phyloP scores from a whole-genome alignment of 2,329 filamentous ascomycete species.

The Fusarium luffae region DNA sequence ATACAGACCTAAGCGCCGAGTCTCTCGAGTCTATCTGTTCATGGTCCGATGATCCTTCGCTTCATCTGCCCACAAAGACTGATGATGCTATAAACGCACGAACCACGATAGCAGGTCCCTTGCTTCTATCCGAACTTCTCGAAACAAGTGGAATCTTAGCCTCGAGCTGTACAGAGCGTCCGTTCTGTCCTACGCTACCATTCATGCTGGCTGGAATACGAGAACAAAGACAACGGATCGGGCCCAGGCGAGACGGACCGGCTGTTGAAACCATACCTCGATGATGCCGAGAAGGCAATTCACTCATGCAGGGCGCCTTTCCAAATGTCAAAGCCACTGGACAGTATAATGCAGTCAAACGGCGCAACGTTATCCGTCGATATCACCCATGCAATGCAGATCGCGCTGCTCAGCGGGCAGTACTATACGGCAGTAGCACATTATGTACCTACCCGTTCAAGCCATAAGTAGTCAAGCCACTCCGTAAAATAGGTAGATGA shows the following conservation, averaged over 20 bases:
- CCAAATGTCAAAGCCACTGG: constrained; percentile 3
- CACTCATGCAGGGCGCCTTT: constrained; percentile 7
- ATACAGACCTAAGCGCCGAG: neutral
- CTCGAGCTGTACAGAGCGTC: neutral
- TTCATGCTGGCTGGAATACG: constrained; percentile 3
- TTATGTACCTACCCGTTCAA: constrained; percentile 8
- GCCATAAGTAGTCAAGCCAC: constrained; percentile 5
- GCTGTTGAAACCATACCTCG: constrained; percentile 8
- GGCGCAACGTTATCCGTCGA: constrained; percentile 25
- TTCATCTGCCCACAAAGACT: constrained; percentile 12
- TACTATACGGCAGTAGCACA: neutral
- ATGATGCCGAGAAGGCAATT: constrained; percentile 7
- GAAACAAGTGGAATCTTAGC: constrained; percentile 38
- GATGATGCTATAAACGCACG: constrained; percentile 28
- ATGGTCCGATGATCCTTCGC: constrained; percentile 25
- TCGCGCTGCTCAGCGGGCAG: neutral
- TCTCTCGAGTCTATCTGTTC: neutral
- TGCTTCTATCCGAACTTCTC: constrained; percentile 37
- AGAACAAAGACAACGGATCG: constrained; percentile 14
- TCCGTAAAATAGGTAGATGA: neutral
- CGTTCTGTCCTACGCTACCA: constrained; percentile 10
- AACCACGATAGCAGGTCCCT: constrained; percentile 3
- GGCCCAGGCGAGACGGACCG: constrained; percentile 27
- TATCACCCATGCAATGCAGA: constrained; percentile 20
- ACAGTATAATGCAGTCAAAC: constrained; percentile 16